Conservation (phyloP, 2,329 filamentous ascomycete genomes). For the Ambrosiella beaveri region DNA sequence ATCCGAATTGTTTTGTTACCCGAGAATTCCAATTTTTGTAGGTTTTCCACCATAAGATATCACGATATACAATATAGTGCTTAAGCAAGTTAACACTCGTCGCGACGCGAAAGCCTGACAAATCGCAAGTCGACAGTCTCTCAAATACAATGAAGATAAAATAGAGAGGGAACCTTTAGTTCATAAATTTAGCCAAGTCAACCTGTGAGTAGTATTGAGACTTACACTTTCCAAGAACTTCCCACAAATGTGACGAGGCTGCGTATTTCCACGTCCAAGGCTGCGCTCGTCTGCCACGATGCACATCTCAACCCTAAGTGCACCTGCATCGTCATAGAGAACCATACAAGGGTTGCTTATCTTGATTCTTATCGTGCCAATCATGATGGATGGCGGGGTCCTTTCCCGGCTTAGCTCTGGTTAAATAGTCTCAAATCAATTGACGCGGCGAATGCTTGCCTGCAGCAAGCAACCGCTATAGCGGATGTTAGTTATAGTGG, state of each 20-base stretch:
- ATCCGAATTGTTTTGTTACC: no score
- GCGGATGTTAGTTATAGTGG: slow-evolving; percentile 14
- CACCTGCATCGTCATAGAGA: not conserved
- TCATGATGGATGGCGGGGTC: slow-evolving; percentile 2
- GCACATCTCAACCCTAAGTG: not conserved
- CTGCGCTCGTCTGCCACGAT: not conserved
- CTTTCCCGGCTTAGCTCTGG: slow-evolving; percentile 13
- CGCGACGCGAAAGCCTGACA: not conserved
- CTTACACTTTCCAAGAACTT: not conserved
- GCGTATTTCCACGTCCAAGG: not conserved
- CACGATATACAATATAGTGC: not conserved
- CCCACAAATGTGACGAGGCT: not conserved
- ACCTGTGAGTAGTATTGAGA: not conserved
- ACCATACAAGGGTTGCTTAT: not conserved
- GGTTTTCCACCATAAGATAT: no score
- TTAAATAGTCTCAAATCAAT: slow-evolving; percentile 7
- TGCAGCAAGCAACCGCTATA: slow-evolving; percentile 11
- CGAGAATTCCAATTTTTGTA: no score
- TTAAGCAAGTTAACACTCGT: not conserved
- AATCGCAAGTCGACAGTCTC: not conserved
- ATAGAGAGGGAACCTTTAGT: not conserved
- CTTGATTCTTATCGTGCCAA: slow-evolving; percentile 2
- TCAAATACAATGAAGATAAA: not conserved
- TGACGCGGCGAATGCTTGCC: slow-evolving; percentile 14
- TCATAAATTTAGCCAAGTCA: not conserved